A percentile compares a stretch with the other conserved stretches of the same genome.
phyloP scores from a whole-genome alignment of 176 grass and related monocot species.

The Pontederia crassipes region DNA sequence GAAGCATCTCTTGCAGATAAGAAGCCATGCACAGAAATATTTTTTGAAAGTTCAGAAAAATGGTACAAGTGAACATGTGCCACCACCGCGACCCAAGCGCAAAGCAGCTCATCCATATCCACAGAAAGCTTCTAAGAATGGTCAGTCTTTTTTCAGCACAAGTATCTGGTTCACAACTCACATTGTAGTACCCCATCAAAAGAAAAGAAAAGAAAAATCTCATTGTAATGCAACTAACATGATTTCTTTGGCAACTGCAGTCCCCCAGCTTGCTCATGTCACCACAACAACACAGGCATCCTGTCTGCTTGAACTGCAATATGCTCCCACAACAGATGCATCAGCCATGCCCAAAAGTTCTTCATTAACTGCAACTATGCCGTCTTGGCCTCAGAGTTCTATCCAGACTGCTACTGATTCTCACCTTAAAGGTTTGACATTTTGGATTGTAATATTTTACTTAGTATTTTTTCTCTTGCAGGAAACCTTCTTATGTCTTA shows the following conservation, averaged over 20 bases:
- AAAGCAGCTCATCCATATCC: conserved; percentile 98
- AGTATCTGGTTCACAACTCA: not conserved
- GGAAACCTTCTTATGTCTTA: conserved; percentile 2
- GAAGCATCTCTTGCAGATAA: conserved; percentile 43
- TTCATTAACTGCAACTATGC: conserved; percentile 19
- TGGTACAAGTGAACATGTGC: conserved; percentile 75
- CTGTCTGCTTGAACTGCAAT: conserved; percentile 37
- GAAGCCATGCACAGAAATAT: conserved; percentile 97
- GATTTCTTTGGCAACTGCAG: not conserved
- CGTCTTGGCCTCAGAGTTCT: conserved; percentile 28
- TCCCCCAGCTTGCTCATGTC: conserved; percentile 16
- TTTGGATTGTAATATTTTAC: conserved; percentile 2
- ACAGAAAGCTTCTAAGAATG: conserved; percentile 82
- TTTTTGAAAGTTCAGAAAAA: conserved; percentile 88
- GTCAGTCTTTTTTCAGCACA: conserved; percentile 14
- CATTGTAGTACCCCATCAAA: not conserved
- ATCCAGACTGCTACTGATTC: conserved; percentile 26
- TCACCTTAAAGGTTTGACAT: conserved; percentile 27
- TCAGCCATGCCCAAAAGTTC: conserved; percentile 17
- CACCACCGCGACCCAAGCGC: conserved; percentile 86
- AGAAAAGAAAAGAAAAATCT: not conserved
- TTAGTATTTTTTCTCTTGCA: not conserved
- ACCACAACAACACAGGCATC: conserved; percentile 25
- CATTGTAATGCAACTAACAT: too few relatives aligned
- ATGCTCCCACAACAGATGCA: conserved; percentile 26